A percentile compares a stretch with the other conserved stretches of the same genome.
phyloP scores from a whole-genome alignment of 805 yeast species.

The Yamadazyma olivae region DNA sequence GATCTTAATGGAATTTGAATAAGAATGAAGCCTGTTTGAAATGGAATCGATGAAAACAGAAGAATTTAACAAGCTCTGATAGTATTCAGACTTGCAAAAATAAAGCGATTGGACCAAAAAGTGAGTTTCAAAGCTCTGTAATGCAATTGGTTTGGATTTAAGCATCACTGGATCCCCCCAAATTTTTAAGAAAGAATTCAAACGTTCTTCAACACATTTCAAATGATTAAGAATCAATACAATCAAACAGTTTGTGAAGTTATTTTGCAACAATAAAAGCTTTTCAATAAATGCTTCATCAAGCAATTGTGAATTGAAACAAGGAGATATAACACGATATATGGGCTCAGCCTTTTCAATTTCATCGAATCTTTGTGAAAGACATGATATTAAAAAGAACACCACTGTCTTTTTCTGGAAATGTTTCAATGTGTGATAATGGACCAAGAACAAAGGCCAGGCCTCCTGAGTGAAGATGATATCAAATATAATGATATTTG shows the following conservation, averaged over 20 bases:
- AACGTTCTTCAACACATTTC: slow-evolving; percentile 2
- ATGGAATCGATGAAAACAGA: slow-evolving; percentile 46
- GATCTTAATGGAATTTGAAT: slow-evolving; percentile 41
- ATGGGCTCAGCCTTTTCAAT: slow-evolving; percentile 2
- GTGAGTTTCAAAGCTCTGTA: slow-evolving; percentile 50
- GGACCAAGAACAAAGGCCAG: slow-evolving; percentile 17
- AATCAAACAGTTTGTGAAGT: slow-evolving; percentile 14
- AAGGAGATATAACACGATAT: slow-evolving; percentile 12
- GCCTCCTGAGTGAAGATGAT: slow-evolving; percentile 16
- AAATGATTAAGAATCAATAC: slow-evolving; percentile 8
- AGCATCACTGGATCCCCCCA: slow-evolving; percentile 31
- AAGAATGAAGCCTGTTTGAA: slow-evolving; percentile 53
- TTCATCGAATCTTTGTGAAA: slow-evolving; percentile 7
- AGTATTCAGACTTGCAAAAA: slow-evolving; percentile 11
- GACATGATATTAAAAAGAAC: slow-evolving; percentile 13
- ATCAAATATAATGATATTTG: slow-evolving; percentile 18
- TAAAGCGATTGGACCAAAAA: slow-evolving; percentile 38
- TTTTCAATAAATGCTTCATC: slow-evolving; percentile 19
- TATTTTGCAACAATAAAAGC: slow-evolving; percentile 13
- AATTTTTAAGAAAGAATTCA: slow-evolving; percentile 1
- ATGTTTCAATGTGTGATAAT: slow-evolving; percentile 19
- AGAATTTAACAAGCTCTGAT: slow-evolving; percentile 31
- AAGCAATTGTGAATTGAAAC: too few species aligned
- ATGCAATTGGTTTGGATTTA: slow-evolving; percentile 34
- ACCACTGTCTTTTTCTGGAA: slow-evolving; percentile 24